Evolutionary conservation across 2,329 filamentous ascomycete species (phyloP), one percentile per base, ranked within the genome.

Genomic region (Xylariaceae sp.): DNA sequence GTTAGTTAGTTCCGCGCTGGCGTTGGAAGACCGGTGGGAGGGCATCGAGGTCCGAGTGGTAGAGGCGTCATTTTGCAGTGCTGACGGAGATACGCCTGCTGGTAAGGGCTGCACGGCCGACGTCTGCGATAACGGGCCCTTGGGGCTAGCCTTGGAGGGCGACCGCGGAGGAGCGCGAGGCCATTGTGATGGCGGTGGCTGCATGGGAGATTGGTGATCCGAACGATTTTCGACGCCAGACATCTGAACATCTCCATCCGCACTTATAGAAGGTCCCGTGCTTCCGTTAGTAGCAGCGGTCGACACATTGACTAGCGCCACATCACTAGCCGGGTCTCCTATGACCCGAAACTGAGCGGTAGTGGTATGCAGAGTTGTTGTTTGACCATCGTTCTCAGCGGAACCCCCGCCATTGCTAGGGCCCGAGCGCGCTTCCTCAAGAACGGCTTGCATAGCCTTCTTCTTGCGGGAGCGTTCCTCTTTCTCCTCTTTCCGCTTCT

Each of bases 41-140:
- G 85, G 83, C 62, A 89, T 86, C 0, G 89, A 90, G 1, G 89
- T 92, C 75, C 96, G 94, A n/a, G 92, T 96, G 1, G 92, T 95
- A 1, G 92, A 96, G 1, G 92, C 93, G 68, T 96, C 92, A 68
- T 97, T 97, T 56, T 87, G 77, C 60, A 82, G 73, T 10, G 81
- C 82, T 30, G 81, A 83, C 11, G 83, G 83, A 3, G 82, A 83
- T 56, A 84, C 76, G 3, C 82, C 84, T 0, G 79, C 75, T 0
- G 84, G 82, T 2, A 87, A 73, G 17, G 82, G 76, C 13, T 83
- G 85, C 50, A 87, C 73, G 1, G 77, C 80, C 3, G 87, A 88
- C 50, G 80, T 76, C 70, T 89, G 88, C 1, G 88, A 89, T 18
- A 86, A 77, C 61, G 85, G 83, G 59, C 71, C 83, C 1, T 71